Conservation (phyloP, 169 alveolate species). For the Miamiensis avidus region DNA sequence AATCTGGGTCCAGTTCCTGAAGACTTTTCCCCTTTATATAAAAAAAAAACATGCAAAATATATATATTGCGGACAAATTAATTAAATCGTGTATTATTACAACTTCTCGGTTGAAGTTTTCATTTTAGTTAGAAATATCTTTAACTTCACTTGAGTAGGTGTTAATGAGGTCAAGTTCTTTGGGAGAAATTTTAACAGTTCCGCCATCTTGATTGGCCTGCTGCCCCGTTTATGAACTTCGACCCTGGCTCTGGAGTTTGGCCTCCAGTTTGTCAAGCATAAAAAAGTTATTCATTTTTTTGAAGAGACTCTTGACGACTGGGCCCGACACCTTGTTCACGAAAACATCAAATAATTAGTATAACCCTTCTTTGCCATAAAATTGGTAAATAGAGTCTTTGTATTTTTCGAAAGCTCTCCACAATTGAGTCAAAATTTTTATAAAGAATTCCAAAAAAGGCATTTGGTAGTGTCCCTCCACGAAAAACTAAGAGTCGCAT, state of each 20-base stretch:
- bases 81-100: background rate
- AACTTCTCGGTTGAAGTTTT: background rate
- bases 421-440: no score
- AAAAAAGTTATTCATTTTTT: background rate
- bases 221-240: no score
- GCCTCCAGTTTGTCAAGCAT: background rate
- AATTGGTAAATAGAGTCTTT: no score
- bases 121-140: background rate
- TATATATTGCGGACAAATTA: no score
- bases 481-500: background rate
- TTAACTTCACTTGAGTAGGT: background rate
- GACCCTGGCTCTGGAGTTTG: no score
- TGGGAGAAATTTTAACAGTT: no score
- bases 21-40: background rate
- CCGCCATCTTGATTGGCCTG: no score
- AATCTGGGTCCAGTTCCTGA: background rate
- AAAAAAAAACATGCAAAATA: no score
- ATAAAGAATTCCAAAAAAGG: background rate
- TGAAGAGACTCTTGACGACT: background rate
- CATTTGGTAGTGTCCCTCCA: background rate
- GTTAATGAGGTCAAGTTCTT: background rate
- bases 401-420: background rate
- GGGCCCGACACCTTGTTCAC: background rate
- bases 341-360: no score
- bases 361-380: background rate